Percentiles rank a stretch among this genome's conserved stretches.
Conservation (phyloP, 176 grass and related monocot genomes). For the Echinochloa phyllopogon region DNA sequence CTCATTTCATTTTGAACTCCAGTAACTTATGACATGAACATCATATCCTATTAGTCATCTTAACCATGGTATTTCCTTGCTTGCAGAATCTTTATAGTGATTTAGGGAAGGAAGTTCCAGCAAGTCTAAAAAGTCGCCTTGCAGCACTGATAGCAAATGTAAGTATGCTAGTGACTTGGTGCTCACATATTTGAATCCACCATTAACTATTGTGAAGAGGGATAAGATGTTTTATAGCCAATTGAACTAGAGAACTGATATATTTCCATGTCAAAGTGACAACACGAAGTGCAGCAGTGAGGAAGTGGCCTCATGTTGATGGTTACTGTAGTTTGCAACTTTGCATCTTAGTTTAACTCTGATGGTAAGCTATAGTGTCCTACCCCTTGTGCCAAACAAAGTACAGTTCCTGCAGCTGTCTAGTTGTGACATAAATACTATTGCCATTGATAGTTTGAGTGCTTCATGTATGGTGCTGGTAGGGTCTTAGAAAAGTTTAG, state of each 20-base stretch:
- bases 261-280: neutral
- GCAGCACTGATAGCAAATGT: neutral
- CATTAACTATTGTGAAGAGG: neutral
- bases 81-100: neutral
- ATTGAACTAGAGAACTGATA: neutral
- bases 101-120: neutral
- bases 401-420: no score
- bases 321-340: neutral
- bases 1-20: neutral
- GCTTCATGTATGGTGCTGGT: no score
- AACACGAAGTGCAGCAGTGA: neutral
- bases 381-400: no score
- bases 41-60: neutral
- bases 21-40: neutral
- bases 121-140: neutral
- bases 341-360: no score
- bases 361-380: no score
- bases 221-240: neutral
- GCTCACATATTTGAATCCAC: neutral
- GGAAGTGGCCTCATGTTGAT: no score
- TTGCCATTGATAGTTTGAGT: no score
- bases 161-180: neutral
- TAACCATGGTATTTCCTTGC: neutral
- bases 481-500: no score
- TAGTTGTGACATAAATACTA: no score